Conservation (phyloP, 257 asterid genomes). For the Scutellaria galericulata region DNA sequence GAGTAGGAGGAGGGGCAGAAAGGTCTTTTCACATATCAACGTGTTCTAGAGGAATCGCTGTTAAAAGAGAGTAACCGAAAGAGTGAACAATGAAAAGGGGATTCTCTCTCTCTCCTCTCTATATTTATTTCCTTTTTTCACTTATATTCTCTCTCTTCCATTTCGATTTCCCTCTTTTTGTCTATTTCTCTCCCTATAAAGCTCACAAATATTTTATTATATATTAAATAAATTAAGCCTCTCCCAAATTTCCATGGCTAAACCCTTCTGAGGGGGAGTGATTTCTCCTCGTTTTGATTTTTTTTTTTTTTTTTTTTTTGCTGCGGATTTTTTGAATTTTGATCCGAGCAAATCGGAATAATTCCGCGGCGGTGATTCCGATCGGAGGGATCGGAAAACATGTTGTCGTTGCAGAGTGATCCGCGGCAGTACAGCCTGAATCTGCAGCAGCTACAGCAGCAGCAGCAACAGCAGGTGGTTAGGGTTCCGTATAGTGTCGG, state of each 20-base stretch:
- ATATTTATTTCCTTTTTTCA: neutral
- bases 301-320: neutral
- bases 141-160: neutral
- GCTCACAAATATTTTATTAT: slow-evolving; percentile 6
- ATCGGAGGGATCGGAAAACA: slow-evolving; percentile 44
- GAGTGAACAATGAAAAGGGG: slow-evolving; percentile 40
- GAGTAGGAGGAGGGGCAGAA: neutral
- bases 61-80: slow-evolving; percentile 36
- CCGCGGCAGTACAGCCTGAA: slow-evolving; percentile 68
- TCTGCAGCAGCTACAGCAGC: slow-evolving; percentile 58
- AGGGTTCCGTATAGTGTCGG: slow-evolving; percentile 59
- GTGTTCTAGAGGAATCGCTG: slow-evolving; percentile 42
- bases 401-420: slow-evolving; percentile 96
- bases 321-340: neutral
- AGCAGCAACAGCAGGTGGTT: slow-evolving; percentile 52
- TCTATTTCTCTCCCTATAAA: slow-evolving; percentile 17
- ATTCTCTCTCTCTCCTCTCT: slow-evolving; percentile 25
- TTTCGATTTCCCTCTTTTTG: neutral
- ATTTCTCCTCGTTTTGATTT: slow-evolving; percentile 22
- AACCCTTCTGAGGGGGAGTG: slow-evolving; percentile 33
- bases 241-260: slow-evolving; percentile 6
- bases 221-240: slow-evolving; percentile 2
- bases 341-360: slow-evolving; percentile 3
- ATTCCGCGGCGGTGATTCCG: slow-evolving; percentile 39
- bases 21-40: neutral